These are phyloP conservation scores for Hordeum pubiflorum DNA, from an alignment of 202 grass and related monocot species.

Conservation along the genomic window DNA sequence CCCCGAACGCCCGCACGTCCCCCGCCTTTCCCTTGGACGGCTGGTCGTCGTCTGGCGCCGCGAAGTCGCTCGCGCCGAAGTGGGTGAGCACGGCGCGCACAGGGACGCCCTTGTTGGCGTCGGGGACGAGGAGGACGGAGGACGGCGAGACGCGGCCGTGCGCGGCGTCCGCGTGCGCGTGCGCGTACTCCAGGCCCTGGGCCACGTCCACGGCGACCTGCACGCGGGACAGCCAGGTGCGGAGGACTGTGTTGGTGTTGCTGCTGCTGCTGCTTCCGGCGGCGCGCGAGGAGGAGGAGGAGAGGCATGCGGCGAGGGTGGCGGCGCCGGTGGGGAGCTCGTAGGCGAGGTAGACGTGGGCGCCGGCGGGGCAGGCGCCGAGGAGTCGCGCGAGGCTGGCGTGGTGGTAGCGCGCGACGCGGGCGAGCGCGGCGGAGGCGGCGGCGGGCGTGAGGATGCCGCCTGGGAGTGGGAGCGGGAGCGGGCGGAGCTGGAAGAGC, in stretches of 20 bases:
- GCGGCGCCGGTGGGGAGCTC: constrained; percentile 27
- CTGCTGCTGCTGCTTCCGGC: neutral
- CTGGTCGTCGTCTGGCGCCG: neutral
- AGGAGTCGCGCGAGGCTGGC: constrained; percentile 49
- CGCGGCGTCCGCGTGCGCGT: constrained; percentile 40
- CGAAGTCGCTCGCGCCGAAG: constrained; percentile 44
- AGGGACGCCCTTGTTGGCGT: constrained; percentile 26
- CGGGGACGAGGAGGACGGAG: constrained; percentile 40
- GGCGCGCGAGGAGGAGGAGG: neutral
- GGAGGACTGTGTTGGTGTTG: neutral
- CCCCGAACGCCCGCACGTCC: constrained; percentile 59
- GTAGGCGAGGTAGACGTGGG: constrained; percentile 74
- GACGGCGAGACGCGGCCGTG: constrained; percentile 51
- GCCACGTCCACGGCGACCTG: constrained; percentile 56
- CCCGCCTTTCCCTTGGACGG: constrained; percentile 18
- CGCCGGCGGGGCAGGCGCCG: constrained; percentile 49
- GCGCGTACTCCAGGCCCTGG: constrained; percentile 67
- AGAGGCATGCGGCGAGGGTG: constrained; percentile 44
- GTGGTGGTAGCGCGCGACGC: constrained; percentile 49
- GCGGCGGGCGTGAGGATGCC: neutral
- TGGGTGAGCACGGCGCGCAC: constrained; percentile 48
- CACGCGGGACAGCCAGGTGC: constrained; percentile 51
- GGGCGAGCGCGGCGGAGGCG: constrained; percentile 34
- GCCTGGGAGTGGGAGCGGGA: neutral
- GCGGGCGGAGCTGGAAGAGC: constrained; percentile 44